Evolutionary conservation across 345 rosid species (phyloP).

Genomic region (Cardiospermum halicacabum): DNA sequence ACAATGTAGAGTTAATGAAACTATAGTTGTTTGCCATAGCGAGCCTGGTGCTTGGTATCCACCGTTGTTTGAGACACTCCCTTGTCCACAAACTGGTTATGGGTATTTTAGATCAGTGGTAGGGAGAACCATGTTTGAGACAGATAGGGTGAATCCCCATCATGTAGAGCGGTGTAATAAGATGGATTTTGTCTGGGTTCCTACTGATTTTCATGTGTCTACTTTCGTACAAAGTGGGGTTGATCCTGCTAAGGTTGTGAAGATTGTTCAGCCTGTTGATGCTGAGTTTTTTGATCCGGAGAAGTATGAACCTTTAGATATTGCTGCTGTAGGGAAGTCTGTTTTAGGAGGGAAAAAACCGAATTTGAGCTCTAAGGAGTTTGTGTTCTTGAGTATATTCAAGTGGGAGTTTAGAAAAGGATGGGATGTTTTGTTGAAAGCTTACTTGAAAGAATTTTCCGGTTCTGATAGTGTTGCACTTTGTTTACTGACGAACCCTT

Average conservation of each 20-base stretch:
- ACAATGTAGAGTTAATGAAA: constrained; percentile 49
- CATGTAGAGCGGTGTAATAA: constrained; percentile 61
- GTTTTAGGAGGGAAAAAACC: constrained; percentile 39
- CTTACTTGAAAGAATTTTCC: constrained; percentile 66
- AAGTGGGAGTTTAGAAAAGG: constrained; percentile 92
- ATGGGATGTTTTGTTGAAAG: constrained; percentile 78
- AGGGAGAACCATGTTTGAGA: constrained; percentile 94
- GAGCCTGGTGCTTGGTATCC: constrained; percentile 98
- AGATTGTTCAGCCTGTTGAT: constrained; percentile 78
- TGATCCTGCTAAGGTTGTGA: constrained; percentile 70
- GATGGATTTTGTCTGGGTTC: constrained; percentile 89
- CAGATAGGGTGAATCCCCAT: constrained; percentile 56
- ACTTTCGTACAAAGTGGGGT: constrained; percentile 68
- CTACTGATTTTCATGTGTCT: constrained; percentile 74
- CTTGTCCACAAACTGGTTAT: constrained; percentile 75
- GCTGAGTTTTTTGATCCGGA: constrained; percentile 61
- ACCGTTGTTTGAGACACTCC: constrained; percentile 67
- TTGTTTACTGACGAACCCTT: constrained; percentile 69
- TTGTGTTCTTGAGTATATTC: constrained; percentile 79
- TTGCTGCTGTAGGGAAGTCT: constrained; percentile 31
- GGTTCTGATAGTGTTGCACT: constrained; percentile 46
- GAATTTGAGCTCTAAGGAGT: constrained; percentile 26
- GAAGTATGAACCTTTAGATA: constrained; percentile 46
- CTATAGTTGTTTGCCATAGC: constrained; percentile 79
- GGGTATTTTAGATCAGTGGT: constrained; percentile 40